Evolutionary conservation across 768 basidiomycete genomes (phyloP).

Genomic region (Suillus variegatus): DNA sequence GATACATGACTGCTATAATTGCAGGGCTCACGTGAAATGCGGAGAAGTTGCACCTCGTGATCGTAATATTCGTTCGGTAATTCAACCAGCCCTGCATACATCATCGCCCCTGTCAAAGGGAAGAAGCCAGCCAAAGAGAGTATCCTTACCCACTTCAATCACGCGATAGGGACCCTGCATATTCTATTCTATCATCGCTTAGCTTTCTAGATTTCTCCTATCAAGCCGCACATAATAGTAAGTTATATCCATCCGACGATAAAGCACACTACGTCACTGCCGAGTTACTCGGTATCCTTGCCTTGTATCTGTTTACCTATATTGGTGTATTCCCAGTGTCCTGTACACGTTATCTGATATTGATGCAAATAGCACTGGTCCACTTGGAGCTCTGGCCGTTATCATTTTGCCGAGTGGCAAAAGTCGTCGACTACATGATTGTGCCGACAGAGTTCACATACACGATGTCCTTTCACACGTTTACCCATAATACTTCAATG

Average conservation of each 20-base stretch:
- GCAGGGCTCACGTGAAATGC: slow-evolving; percentile 83
- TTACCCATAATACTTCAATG: background rate
- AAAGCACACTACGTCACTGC: background rate
- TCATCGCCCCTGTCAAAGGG: slow-evolving; percentile 29
- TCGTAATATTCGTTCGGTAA: slow-evolving; percentile 48
- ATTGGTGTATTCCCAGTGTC: background rate
- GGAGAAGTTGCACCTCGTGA: slow-evolving; percentile 81
- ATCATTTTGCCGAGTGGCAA: background rate
- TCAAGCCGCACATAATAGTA: background rate
- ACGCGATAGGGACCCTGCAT: slow-evolving; percentile 25
- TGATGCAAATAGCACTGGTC: background rate
- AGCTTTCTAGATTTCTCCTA: too few relatives aligned
- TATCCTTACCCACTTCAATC: slow-evolving; percentile 22
- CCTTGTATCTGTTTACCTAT: background rate
- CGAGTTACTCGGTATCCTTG: background rate
- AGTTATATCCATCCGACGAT: background rate
- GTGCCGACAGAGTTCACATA: background rate
- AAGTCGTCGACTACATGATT: background rate
- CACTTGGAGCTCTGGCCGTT: background rate
- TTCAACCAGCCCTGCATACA: slow-evolving; percentile 23
- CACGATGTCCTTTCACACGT: background rate
- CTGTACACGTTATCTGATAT: background rate
- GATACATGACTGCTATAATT: slow-evolving; percentile 15
- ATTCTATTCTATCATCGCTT: background rate
- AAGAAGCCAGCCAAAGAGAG: slow-evolving; percentile 30